Evolutionary conservation across 306 rosid genomes (phyloP), one percentile per base, ranked within the genome.

Genomic region (Gillenia trifoliata): DNA sequence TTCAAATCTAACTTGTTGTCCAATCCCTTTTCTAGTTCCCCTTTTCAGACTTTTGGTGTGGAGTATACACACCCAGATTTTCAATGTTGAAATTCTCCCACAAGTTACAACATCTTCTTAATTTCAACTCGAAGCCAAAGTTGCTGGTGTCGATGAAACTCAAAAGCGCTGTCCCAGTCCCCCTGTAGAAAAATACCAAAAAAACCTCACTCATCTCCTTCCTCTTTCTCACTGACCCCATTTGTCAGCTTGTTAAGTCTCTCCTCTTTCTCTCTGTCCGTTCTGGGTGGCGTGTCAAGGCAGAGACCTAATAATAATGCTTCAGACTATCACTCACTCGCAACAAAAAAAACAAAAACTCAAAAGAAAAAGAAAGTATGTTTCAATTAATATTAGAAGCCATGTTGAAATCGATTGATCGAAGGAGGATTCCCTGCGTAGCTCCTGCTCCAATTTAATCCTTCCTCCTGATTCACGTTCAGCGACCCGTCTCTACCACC

Each of bases 361-460:
- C n/a, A 22, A 68, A 19, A 1, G 4, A 30, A 0, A 34, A 36
- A 38, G 60, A 38, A 50, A 22, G 1, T 76, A 54, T 75, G 74
- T 23, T 34, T 72, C 17, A 20, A 54, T 76, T 81, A 71, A 54
- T n/a, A 68, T 54, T 87, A 90, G 89, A 93, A 89, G 25, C 90
- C 93, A 82, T 89, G 93, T 83, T 91, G 97, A 91, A 82, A 93
- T 84, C 91, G 93, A 88, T 91, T 89, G 89, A 88, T 86, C 85
- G 90, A 77, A 34, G 91, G 49, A 70, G 86, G 47, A 78, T 54
- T 74, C 36, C 78, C 86, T 75, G 90, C 33, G 22, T 81, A 84
- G 68, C 74, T 68, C 72, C 85, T 64, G 29, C 86, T 84, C 88
- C 88, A 88, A 77, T 73, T 84, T 81, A 88, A 50, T 56, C 81